Conservation (phyloP, 208 protist genomes). For the Leishmania lainsoni region DNA sequence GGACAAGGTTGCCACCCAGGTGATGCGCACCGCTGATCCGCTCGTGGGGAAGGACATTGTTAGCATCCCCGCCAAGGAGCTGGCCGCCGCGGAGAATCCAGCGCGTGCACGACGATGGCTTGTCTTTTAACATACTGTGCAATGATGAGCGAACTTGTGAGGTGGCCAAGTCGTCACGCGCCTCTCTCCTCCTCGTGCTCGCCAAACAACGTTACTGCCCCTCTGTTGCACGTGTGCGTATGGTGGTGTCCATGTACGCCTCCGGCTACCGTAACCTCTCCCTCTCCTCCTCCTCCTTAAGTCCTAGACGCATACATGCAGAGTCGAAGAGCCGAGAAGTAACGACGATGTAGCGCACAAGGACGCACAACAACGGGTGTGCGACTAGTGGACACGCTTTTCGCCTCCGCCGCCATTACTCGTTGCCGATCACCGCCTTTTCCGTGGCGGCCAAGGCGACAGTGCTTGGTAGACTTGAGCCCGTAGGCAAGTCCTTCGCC, state of each 20-base stretch:
- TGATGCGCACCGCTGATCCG: conserved; percentile 41
- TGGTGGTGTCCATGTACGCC: neutral
- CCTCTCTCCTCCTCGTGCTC: conserved; percentile 11
- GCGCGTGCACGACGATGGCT: conserved; percentile 8
- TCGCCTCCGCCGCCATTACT: neutral
- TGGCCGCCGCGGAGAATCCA: conserved; percentile 7
- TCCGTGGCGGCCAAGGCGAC: neutral
- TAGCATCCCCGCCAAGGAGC: conserved; percentile 23
- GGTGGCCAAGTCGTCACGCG: neutral
- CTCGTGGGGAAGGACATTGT: conserved; percentile 45
- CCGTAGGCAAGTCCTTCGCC: neutral
- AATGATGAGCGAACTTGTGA: too few species aligned
- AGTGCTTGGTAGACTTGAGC: neutral
- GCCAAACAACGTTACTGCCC: neutral
- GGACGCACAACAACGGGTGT: neutral
- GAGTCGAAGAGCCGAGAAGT: neutral
- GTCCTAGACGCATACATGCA: neutral
- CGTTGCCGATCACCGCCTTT: neutral
- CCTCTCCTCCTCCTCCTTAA: neutral
- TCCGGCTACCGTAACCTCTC: neutral
- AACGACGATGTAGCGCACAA: too few species aligned
- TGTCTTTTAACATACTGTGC: conserved; percentile 9
- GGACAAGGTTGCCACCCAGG: conserved; percentile 23
- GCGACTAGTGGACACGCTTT: neutral
- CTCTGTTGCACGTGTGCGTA: neutral